Base-by-base conservation (phyloP, 108 stramenopile genomes). In the Pseudonitzschia multistriata region DNA sequence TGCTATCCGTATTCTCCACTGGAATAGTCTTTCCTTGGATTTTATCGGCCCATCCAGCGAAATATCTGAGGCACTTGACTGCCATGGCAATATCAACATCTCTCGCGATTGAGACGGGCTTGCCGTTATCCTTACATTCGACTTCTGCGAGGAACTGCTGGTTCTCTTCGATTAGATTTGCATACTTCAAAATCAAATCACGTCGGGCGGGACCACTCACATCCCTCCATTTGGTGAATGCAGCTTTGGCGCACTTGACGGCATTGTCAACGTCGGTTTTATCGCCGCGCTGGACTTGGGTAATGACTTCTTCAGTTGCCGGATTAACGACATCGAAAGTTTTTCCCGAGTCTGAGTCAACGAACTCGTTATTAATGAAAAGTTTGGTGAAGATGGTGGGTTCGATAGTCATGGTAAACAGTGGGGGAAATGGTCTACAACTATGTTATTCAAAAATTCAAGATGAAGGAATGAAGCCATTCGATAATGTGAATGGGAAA, bases 21-120 rank as follows among this genome's bases (percentile, higher is more conserved):
- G 74, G 78, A 45, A 79, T 74, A 52, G 53, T 53, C 36, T 72
- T 54, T 22, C 81, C 81, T 47, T 48, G 66, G 59, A 84, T 53
- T 54, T 84, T 81, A 64, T 87, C 81, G 33, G 79, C 76, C 79
- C 82, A 83, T 47, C 86, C 86, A 25, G 86, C 83, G 49, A 62
- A 72, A 54, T 88, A 83, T 5, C 85, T 79, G 60, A 68, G 72
- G 17, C 42, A 45, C 42, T 45, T 45, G 31, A 74, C 63, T 35
- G 78, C 61, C 17, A 86, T 79, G 33, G 70, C 70, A 33, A 86
- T 40, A 28, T 59, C 42, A n/a, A 86, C 45, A 62, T 86, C 88
- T 5, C 77, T 70, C 40, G 69, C 49, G 35, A 52, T 73, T 15
- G 62, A 62, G 27, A 74, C 30, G 8, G 73, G 73, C 55, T 74